Evolutionary conservation across 768 basidiomycete genomes (phyloP).

Genomic region (Leccinum uliginosum): DNA sequence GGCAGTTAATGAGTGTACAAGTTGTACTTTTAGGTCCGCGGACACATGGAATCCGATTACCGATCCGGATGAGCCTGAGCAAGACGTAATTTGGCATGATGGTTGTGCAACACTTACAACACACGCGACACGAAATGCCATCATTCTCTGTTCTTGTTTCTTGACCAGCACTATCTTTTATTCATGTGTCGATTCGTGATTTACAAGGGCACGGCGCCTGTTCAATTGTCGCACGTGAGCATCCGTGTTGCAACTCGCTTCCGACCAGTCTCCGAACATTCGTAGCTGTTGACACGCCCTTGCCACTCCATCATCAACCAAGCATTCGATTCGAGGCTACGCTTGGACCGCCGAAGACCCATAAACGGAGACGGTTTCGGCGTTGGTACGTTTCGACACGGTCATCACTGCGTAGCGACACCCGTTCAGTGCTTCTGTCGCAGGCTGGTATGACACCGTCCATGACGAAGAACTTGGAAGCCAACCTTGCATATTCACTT

Average conservation of each 20-base stretch:
- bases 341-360: constrained; percentile 76
- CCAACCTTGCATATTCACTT: constrained; percentile 95
- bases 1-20: constrained; percentile 4
- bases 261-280: constrained; percentile 1
- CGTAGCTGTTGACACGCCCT: constrained; percentile 84
- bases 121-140: constrained; percentile 1
- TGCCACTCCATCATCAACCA: constrained; percentile 97
- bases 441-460: constrained; percentile 92
- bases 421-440: neutral
- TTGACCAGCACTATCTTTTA: neutral
- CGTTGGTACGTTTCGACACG: constrained; percentile 55
- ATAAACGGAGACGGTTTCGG: constrained; percentile 97
- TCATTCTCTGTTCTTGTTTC: neutral
- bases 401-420: neutral
- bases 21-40: constrained; percentile 1
- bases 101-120: constrained; percentile 4
- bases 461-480: constrained; percentile 78
- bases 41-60: constrained; percentile 1
- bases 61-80: neutral
- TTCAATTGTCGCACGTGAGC: constrained; percentile 81
- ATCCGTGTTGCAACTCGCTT: neutral
- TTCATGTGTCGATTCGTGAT: constrained; percentile 88
- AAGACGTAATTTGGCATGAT: constrained; percentile 23
- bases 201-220: constrained; percentile 92
- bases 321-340: constrained; percentile 89